Percentiles rank a stretch among this genome's conserved stretches.
phyloP scores from a whole-genome alignment of 2,329 filamentous ascomycete species.

The Phaeosphaeriaceae sp. region DNA sequence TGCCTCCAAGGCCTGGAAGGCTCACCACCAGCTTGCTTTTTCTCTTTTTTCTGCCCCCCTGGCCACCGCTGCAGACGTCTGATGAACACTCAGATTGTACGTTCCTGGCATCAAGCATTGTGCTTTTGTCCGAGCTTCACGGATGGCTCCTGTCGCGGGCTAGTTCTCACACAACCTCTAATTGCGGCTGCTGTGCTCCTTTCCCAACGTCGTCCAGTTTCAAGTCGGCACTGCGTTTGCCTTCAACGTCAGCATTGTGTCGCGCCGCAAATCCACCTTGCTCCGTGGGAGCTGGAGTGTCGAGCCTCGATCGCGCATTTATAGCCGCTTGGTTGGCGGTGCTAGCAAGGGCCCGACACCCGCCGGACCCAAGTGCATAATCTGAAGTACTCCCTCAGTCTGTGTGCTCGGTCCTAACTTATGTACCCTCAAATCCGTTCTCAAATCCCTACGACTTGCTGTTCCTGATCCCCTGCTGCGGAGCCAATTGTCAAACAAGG shows the following conservation, averaged over 20 bases:
- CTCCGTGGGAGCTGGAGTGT: constrained; percentile 25
- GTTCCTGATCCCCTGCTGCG: constrained; percentile 37
- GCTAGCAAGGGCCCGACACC: constrained; percentile 45
- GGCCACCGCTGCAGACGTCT: constrained; percentile 35
- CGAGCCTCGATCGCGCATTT: constrained; percentile 33
- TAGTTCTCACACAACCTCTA: constrained; percentile 38
- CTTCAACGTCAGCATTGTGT: constrained; percentile 37
- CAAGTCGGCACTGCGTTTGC: constrained; percentile 40
- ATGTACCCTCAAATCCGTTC: constrained; percentile 23
- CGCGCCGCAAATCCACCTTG: constrained; percentile 35
- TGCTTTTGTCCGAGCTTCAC: constrained; percentile 34
- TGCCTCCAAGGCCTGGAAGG: constrained; percentile 23
- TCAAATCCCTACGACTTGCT: constrained; percentile 24
- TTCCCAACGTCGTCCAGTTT: constrained; percentile 39
- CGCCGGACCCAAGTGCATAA: constrained; percentile 35
- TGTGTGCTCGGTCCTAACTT: constrained; percentile 21
- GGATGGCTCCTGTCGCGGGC: constrained; percentile 38
- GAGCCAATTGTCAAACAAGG: constrained; percentile 36
- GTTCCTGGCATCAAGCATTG: constrained; percentile 38
- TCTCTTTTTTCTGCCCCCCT: constrained; percentile 35
- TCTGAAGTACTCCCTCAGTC: constrained; percentile 32
- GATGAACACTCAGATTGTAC: constrained; percentile 37
- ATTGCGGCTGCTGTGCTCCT: constrained; percentile 44
- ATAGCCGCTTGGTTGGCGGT: constrained; percentile 41
- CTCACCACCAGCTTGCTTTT: constrained; percentile 33